phyloP scores from a whole-genome alignment of 2,329 filamentous ascomycete genomes.

The Claviceps citrina region DNA sequence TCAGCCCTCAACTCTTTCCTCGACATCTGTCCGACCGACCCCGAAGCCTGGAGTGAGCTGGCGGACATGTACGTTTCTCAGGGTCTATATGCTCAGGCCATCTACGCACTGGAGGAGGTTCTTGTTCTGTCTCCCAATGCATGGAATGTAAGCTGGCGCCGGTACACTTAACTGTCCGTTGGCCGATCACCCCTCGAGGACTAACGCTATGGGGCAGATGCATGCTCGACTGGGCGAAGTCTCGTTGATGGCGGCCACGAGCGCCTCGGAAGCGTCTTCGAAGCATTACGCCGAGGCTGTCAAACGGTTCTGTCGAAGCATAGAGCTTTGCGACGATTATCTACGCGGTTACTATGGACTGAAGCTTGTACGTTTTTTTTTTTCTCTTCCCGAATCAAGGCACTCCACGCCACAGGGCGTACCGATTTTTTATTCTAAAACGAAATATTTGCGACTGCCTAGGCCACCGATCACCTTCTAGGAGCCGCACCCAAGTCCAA shows the following conservation, averaged over 20 bases:
- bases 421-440: too few relatives aligned
- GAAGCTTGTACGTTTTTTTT: constrained; percentile 56
- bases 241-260: constrained; percentile 51
- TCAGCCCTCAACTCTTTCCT: constrained; percentile 58
- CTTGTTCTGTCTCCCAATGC: constrained; percentile 75
- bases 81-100: constrained; percentile 65
- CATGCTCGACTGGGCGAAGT: constrained; percentile 80
- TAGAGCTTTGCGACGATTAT: constrained; percentile 89
- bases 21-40: constrained; percentile 74
- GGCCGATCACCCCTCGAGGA: neutral
- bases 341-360: constrained; percentile 85
- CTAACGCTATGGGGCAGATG: constrained; percentile 37
- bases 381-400: too few relatives aligned
- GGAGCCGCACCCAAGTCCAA: constrained; percentile 25
- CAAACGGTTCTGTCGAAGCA: constrained; percentile 73
- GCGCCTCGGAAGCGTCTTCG: constrained; percentile 25
- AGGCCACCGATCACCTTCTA: constrained; percentile 38
- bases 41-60: constrained; percentile 85
- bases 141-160: constrained; percentile 62
- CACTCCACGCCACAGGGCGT: too few relatives aligned
- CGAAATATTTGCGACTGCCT: neutral
- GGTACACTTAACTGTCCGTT: neutral
- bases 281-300: constrained; percentile 55
- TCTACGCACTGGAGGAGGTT: constrained; percentile 83
- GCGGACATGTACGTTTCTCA: constrained; percentile 72